phyloP scores from a whole-genome alignment of 2,329 filamentous ascomycete genomes.

The Tolypocladium amazonense region DNA sequence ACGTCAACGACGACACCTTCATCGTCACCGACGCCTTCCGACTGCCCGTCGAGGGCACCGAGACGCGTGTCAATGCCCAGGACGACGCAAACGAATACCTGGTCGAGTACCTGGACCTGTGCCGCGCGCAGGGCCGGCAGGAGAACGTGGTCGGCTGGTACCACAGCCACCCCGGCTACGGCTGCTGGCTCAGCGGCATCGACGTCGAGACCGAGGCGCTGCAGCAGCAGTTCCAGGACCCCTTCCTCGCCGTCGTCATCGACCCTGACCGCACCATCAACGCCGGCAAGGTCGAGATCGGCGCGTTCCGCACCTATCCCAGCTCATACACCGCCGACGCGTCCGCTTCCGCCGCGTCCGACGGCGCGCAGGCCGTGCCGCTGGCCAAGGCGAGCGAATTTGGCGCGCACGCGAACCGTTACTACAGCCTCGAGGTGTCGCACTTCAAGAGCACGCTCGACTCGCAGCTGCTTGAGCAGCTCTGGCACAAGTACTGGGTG shows the following conservation, averaged over 20 bases:
- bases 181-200: constrained; percentile 95
- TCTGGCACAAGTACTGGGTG: constrained; percentile 99
- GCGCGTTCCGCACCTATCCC: constrained; percentile 88
- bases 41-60: constrained; percentile 93
- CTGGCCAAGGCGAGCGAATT: constrained; percentile 94
- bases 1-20: constrained; percentile 74
- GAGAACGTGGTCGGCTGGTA: constrained; percentile 99
- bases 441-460: constrained; percentile 94
- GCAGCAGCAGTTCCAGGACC: constrained; percentile 79
- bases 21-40: constrained; percentile 92
- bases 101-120: constrained; percentile 69
- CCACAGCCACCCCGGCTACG: constrained; percentile 93
- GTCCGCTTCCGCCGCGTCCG: constrained; percentile 16
- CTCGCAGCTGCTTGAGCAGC: constrained; percentile 68
- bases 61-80: constrained; percentile 93
- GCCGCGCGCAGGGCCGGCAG: constrained; percentile 63
- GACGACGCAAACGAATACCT: constrained; percentile 96
- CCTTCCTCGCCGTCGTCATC: constrained; percentile 91
- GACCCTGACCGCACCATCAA: constrained; percentile 93
- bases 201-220: constrained; percentile 81
- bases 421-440: constrained; percentile 84
- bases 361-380: constrained; percentile 69
- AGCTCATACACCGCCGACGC: constrained; percentile 51
- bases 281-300: constrained; percentile 92
- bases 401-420: constrained; percentile 79